Conservation (phyloP, 2,329 filamentous ascomycete species). For the Neonectria sp. region DNA sequence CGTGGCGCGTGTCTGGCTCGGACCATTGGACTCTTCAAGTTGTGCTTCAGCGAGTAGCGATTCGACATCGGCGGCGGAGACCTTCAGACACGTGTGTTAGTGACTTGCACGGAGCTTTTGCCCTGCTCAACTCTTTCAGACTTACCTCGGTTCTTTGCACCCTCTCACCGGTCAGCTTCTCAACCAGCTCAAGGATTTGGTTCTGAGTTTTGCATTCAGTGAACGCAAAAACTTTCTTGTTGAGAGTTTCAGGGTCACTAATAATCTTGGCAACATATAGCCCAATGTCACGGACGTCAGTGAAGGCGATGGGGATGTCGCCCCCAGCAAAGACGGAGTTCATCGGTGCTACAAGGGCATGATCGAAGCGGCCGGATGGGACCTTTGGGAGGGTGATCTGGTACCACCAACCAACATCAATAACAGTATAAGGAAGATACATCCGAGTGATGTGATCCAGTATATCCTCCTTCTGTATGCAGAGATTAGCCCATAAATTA, state of each 20-base stretch:
- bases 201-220: conserved; percentile 61
- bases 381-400: conserved; percentile 56
- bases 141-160: conserved; percentile 39
- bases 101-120: no score
- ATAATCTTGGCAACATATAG: conserved; percentile 65
- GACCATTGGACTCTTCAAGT: background rate
- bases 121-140: no score
- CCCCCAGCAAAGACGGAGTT: conserved; percentile 62
- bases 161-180: conserved; percentile 64
- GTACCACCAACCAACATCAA: conserved; percentile 73
- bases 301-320: conserved; percentile 59
- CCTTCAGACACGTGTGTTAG: background rate
- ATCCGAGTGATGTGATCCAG: conserved; percentile 63
- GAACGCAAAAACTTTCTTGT: conserved; percentile 65
- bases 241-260: conserved; percentile 65
- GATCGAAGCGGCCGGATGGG: conserved; percentile 43
- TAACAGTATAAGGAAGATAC: conserved; percentile 67
- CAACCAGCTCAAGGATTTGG: conserved; percentile 61
- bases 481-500: background rate
- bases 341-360: conserved; percentile 49
- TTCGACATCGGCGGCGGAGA: conserved; percentile 9
- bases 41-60: background rate
- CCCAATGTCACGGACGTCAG: conserved; percentile 66
- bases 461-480: conserved; percentile 62
- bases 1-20: background rate